These are phyloP conservation scores for Beauveria sp. DNA, from an alignment of 2,329 filamentous ascomycete species.

Conservation along the genomic window DNA sequence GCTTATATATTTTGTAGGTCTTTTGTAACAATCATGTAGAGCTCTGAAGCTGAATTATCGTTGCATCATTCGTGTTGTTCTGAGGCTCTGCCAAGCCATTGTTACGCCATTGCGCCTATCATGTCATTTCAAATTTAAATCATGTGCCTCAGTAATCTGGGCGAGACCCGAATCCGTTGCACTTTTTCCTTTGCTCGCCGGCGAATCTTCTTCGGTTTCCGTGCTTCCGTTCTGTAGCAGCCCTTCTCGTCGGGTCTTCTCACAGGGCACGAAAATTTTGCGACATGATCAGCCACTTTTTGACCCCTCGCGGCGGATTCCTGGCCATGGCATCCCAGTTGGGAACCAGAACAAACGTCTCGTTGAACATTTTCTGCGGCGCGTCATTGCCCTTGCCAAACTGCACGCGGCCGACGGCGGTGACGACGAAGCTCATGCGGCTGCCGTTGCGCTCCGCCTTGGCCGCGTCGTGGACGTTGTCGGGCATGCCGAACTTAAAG, in stretches of 20 bases:
- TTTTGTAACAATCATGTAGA: too few relatives aligned
- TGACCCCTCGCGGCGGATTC: constrained; percentile 45
- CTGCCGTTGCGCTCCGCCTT: constrained; percentile 43
- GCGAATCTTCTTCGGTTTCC: too few relatives aligned
- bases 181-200: too few relatives aligned
- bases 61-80: too few relatives aligned
- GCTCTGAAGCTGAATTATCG: too few relatives aligned
- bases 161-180: too few relatives aligned
- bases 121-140: neutral
- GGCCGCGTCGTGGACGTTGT: constrained; percentile 31
- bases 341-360: constrained; percentile 74
- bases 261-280: constrained; percentile 61
- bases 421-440: constrained; percentile 63
- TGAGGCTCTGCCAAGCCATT: neutral
- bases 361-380: constrained; percentile 62
- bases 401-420: constrained; percentile 64
- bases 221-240: neutral
- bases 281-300: constrained; percentile 60
- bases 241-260: constrained; percentile 5
- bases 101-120: neutral
- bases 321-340: constrained; percentile 54
- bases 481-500: constrained; percentile 51
- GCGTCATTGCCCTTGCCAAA: constrained; percentile 58
- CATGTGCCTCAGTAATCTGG: neutral
- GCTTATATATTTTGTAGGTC: too few relatives aligned